phyloP scores from a whole-genome alignment of 202 grass and related monocot species.

The Musa balbisiana region DNA sequence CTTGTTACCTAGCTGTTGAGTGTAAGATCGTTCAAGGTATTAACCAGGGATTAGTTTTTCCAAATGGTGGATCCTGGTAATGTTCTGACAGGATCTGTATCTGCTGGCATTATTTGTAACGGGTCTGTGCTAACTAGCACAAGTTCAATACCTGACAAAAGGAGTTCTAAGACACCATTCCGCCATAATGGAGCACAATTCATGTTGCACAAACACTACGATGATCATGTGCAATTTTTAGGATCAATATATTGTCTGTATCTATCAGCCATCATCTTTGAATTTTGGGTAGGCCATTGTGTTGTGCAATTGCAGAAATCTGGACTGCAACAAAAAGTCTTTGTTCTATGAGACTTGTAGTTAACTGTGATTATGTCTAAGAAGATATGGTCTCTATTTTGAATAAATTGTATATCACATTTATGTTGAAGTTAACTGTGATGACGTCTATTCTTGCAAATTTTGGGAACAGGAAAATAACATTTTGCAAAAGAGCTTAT shows the following conservation, averaged over 20 bases:
- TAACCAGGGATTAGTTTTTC: neutral
- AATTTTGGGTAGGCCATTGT: neutral
- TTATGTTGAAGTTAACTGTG: neutral
- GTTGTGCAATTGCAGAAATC: neutral
- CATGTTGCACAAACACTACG: no score
- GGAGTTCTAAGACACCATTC: no score
- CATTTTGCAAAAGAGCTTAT: conserved; percentile 14
- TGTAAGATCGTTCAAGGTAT: neutral
- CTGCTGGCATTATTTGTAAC: neutral
- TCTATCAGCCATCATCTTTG: neutral
- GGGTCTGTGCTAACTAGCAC: neutral
- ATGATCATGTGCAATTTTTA: neutral
- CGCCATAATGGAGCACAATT: no score
- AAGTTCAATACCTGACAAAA: neutral
- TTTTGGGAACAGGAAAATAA: neutral
- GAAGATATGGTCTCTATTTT: neutral
- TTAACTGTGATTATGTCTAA: neutral
- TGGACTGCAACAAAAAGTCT: neutral
- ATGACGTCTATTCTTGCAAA: neutral
- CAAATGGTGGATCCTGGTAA: neutral
- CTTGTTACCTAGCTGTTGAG: neutral
- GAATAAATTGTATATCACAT: neutral
- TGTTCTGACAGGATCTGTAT: neutral
- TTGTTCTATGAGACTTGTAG: neutral
- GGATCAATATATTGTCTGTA: neutral